Evolutionary conservation across 495 filamentous ascomycete genomes (phyloP).

Genomic region (Lentithecium fluviatile): DNA sequence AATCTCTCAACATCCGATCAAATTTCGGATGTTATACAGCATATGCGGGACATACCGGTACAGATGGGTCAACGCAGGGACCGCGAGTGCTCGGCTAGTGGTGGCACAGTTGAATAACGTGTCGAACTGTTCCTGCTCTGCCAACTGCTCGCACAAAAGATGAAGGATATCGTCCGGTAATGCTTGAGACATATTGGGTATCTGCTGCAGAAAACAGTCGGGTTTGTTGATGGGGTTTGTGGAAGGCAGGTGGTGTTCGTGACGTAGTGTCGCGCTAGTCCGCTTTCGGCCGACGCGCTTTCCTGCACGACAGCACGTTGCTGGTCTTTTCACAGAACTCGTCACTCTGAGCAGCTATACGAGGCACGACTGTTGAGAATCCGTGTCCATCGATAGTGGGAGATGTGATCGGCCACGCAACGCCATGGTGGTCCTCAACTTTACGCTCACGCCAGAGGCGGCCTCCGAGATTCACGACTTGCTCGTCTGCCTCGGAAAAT

Average conservation of each 20-base stretch:
- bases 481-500: slow-evolving; percentile 84
- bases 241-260: background rate
- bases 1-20: background rate
- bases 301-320: slow-evolving; percentile 1
- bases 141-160: slow-evolving; percentile 58
- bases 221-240: slow-evolving; percentile 1
- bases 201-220: background rate
- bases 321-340: background rate
- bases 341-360: no score
- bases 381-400: background rate
- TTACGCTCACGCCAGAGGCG: slow-evolving; percentile 74
- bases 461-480: slow-evolving; percentile 75
- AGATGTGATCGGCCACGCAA: background rate
- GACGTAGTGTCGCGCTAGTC: slow-evolving; percentile 4
- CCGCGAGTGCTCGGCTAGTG: slow-evolving; percentile 52
- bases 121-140: slow-evolving; percentile 52
- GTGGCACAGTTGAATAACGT: slow-evolving; percentile 58
- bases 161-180: slow-evolving; percentile 62
- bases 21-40: background rate
- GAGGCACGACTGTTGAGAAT: background rate
- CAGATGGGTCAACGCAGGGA: slow-evolving; percentile 58
- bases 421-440: slow-evolving; percentile 68
- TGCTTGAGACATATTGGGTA: slow-evolving; percentile 32
- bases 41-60: slow-evolving; percentile 54
- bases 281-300: slow-evolving; percentile 9